phyloP scores from a whole-genome alignment of 179 eudicot species.

The Amaranthus tricolor region DNA sequence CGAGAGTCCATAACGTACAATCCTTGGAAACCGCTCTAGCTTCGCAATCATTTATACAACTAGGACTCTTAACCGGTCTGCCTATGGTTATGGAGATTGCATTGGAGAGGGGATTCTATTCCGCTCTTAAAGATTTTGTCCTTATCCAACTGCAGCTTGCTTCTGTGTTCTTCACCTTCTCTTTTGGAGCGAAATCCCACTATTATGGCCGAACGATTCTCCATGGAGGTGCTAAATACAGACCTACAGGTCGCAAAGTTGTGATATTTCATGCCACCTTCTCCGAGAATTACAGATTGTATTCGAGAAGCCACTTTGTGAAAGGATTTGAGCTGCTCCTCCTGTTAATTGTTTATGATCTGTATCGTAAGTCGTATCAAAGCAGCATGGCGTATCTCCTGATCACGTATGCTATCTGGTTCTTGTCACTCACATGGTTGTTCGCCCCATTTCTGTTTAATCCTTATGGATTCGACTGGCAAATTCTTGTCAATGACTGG shows the following conservation, averaged over 20 bases:
- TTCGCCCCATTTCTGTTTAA: constrained; percentile 95
- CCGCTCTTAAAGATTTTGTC: constrained; percentile 79
- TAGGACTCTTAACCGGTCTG: constrained; percentile 86
- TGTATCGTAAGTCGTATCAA: constrained; percentile 67
- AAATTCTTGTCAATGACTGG: constrained; percentile 92
- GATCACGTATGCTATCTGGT: constrained; percentile 89
- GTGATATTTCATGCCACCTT: constrained; percentile 89
- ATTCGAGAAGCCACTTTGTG: constrained; percentile 91
- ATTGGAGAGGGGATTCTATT: constrained; percentile 75
- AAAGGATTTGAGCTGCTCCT: constrained; percentile 86
- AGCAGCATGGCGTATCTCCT: constrained; percentile 66
- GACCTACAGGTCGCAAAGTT: constrained; percentile 86
- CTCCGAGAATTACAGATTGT: constrained; percentile 80
- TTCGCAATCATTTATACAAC: constrained; percentile 92
- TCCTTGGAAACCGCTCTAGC: constrained; percentile 92
- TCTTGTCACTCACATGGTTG: constrained; percentile 87
- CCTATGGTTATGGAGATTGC: constrained; percentile 97
- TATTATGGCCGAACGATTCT: constrained; percentile 90
- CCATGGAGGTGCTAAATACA: constrained; percentile 93
- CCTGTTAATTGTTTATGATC: constrained; percentile 65
- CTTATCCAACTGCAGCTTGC: constrained; percentile 97
- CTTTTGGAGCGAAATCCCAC: constrained; percentile 87
- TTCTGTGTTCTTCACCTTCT: constrained; percentile 93
- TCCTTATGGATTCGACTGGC: constrained; percentile 93
- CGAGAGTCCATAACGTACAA: constrained; percentile 62